These are phyloP conservation scores for Coprinopsis sp. DNA, from an alignment of 768 basidiomycete genomes.

Conservation along the genomic window DNA sequence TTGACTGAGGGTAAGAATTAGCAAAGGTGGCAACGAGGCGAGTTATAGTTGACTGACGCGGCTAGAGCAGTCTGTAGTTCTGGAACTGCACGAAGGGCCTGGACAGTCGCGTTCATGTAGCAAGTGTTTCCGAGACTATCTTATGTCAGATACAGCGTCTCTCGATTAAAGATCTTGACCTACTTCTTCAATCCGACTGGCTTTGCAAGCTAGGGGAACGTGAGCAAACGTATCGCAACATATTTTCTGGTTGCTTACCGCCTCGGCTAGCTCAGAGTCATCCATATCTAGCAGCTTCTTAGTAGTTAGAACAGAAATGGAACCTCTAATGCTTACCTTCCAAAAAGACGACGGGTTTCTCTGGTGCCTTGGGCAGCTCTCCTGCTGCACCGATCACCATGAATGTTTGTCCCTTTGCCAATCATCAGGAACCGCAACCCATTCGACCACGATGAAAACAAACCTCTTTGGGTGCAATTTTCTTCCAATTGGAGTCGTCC, in stretches of 20 bases:
- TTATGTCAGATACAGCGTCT: neutral
- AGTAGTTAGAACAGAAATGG: neutral
- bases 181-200: conserved; percentile 83
- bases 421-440: neutral
- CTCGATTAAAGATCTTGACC: conserved; percentile 13
- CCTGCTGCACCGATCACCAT: conserved; percentile 94
- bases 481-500: conserved; percentile 87
- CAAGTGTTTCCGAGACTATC: conserved; percentile 86
- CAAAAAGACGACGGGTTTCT: conserved; percentile 73
- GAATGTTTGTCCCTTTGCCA: conserved; percentile 81
- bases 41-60: conserved; percentile 34
- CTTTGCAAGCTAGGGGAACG: conserved; percentile 52
- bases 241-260: conserved; percentile 41
- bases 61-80: conserved; percentile 75
- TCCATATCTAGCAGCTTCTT: conserved; percentile 63
- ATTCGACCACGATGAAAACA: conserved; percentile 20
- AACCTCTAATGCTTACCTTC: conserved; percentile 51
- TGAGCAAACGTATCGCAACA: neutral
- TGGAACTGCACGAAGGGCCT: conserved; percentile 89
- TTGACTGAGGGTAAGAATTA: conserved; percentile 20
- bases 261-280: conserved; percentile 73
- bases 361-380: conserved; percentile 85
- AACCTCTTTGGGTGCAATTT: conserved; percentile 78
- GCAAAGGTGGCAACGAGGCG: neutral
- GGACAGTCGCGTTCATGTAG: conserved; percentile 95